Evolutionary conservation across 495 filamentous ascomycete species (phyloP), one percentile per base, ranked within the genome.

Genomic region (Aspergillus olivimuriae): DNA sequence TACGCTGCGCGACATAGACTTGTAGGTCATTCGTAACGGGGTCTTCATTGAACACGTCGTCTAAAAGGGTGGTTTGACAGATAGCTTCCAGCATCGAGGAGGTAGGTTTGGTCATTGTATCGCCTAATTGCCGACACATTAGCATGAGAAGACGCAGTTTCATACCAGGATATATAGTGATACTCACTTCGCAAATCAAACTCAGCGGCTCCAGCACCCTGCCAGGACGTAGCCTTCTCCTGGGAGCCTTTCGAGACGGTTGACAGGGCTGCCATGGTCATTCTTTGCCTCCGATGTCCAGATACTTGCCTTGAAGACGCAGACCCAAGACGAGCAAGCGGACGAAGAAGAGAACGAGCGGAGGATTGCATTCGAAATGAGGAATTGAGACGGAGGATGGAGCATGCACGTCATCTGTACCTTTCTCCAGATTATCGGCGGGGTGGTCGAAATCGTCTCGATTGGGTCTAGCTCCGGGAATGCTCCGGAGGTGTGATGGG

Each of bases 31-130:
- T 78, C 19, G 90, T 95, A 0, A 86, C 88, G 0, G 80, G 74
- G 60, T 94, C 90, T 62, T 91, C 86, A 32, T 70, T 51, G 61
- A 91, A 91, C 48, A 95, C 87, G 50, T 95, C 89, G 60, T 96
- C 90, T 21, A 83, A 64, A 31, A 89, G 66, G 4, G 77, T 78
- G 4, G 73, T 75, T 31, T 68, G 56, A 39, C 65, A 61, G 47
- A 82, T 82, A 9, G 80, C 75, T 28, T 72, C 62, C 12, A 95
- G 81, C 90, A 95, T 95, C 9, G 81, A 76, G 40, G 30, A 43
- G 3, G 88, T 94, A 2, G 91, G 90, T 1, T 87, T 89, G 6
- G 91, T 97, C 66, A 90, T 77, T 18, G 84, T 86, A 56, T 97
- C 90, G 62, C 65, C 67, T 70, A 26, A 9, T 32, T 26, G 4